A percentile compares a stretch with the other conserved stretches of the same genome.
These are phyloP conservation scores for Cordyceps cicadae DNA, from an alignment of 2,329 filamentous ascomycete species.

Conservation along the genomic window DNA sequence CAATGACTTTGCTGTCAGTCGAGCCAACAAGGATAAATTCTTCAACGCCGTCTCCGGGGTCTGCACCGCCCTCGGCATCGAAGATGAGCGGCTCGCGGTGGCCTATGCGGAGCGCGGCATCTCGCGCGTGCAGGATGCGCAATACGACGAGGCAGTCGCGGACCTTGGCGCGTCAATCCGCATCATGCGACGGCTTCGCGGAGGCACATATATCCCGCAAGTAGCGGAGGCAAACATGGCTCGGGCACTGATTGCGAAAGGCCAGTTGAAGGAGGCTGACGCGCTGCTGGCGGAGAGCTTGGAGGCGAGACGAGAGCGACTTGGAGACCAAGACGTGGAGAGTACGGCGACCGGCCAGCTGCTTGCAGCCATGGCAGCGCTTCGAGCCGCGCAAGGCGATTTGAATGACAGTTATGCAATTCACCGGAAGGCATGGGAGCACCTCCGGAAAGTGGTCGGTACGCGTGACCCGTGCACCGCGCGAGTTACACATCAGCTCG, in stretches of 20 bases:
- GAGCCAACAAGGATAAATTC: conserved; percentile 10
- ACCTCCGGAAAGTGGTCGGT: conserved; percentile 11
- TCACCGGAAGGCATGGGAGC: conserved; percentile 6
- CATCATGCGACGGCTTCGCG: neutral
- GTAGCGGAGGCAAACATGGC: conserved; percentile 9
- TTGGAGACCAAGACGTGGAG: conserved; percentile 9
- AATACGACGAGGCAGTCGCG: conserved; percentile 7
- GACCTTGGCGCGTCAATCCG: conserved; percentile 4
- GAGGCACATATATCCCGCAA: conserved; percentile 10
- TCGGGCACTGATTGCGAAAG: conserved; percentile 12
- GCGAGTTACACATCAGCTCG: conserved; percentile 10
- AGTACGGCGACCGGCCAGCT: conserved; percentile 4
- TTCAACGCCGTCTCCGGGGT: conserved; percentile 6
- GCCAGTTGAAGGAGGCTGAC: conserved; percentile 6
- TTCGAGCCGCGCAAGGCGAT: conserved; percentile 6
- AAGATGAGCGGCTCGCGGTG: conserved; percentile 12
- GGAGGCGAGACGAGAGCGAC: conserved; percentile 3
- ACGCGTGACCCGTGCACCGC: conserved; percentile 11
- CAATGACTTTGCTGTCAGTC: conserved; percentile 11
- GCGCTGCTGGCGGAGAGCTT: conserved; percentile 9
- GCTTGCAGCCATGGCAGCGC: conserved; percentile 8
- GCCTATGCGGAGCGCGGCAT: conserved; percentile 13
- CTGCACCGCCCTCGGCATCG: conserved; percentile 7
- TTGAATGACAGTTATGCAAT: conserved; percentile 6
- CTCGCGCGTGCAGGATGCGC: conserved; percentile 11